Conservation (phyloP, 768 basidiomycete species). For the Neoboletus subvelutipes region DNA sequence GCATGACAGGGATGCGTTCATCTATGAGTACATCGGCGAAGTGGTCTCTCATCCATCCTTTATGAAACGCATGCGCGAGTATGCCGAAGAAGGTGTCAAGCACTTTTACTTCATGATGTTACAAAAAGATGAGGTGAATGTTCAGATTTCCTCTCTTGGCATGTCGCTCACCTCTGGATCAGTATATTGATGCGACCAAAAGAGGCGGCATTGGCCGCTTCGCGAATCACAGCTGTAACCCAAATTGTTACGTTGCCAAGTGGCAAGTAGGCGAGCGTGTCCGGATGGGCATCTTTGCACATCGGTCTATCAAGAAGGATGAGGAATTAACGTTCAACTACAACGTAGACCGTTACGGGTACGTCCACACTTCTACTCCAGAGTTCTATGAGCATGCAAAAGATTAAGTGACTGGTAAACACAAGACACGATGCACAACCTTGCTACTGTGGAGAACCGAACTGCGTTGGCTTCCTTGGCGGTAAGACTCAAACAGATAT, state of each 20-base stretch:
- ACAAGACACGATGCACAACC: slow-evolving; percentile 87
- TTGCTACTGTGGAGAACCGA: slow-evolving; percentile 94
- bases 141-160: background rate
- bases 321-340: slow-evolving; percentile 99
- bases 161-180: background rate
- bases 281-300: slow-evolving; percentile 99
- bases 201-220: slow-evolving; percentile 96
- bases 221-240: slow-evolving; percentile 96
- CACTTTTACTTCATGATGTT: slow-evolving; percentile 99
- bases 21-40: slow-evolving; percentile 98
- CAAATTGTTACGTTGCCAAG: slow-evolving; percentile 97
- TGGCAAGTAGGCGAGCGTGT: slow-evolving; percentile 91
- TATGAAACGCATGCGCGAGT: slow-evolving; percentile 90
- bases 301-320: slow-evolving; percentile 65
- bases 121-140: slow-evolving; percentile 89
- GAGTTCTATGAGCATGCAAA: background rate
- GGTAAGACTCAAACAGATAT: slow-evolving; percentile 99
- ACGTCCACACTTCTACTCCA: slow-evolving; percentile 26
- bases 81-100: slow-evolving; percentile 87
- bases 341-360: slow-evolving; percentile 99
- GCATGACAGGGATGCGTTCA: slow-evolving; percentile 73
- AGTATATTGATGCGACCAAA: slow-evolving; percentile 99
- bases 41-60: slow-evolving; percentile 87
- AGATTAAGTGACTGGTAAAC: background rate
- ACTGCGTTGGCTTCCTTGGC: slow-evolving; percentile 94